These are phyloP conservation scores for Chaetoceros tenuissimus DNA, from an alignment of 108 stramenopile genomes.

Conservation along the genomic window DNA sequence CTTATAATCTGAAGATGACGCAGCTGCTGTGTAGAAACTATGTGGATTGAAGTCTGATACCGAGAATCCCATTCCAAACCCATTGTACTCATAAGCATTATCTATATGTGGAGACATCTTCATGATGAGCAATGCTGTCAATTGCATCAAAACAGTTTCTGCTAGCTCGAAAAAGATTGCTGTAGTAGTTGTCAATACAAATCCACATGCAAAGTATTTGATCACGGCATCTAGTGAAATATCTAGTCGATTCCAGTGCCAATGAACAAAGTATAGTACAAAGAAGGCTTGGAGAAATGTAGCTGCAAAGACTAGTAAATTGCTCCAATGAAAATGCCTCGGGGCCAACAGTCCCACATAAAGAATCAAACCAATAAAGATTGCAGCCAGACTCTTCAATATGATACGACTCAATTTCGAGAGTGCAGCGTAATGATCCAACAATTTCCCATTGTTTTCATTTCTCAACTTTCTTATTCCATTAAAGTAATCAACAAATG, in stretches of 20 bases:
- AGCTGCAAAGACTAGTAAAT: slow-evolving; percentile 32
- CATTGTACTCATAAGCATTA: slow-evolving; percentile 36
- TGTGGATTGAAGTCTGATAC: background rate
- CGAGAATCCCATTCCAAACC: slow-evolving; percentile 19
- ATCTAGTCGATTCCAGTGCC: slow-evolving; percentile 52
- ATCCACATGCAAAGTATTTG: slow-evolving; percentile 72
- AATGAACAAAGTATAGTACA: slow-evolving; percentile 45
- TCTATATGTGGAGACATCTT: slow-evolving; percentile 32
- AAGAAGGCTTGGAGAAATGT: slow-evolving; percentile 49
- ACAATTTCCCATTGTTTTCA: slow-evolving; percentile 3
- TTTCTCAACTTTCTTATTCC: slow-evolving; percentile 16
- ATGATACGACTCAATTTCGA: slow-evolving; percentile 22
- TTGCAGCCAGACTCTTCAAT: slow-evolving; percentile 16
- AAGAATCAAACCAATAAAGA: slow-evolving; percentile 19
- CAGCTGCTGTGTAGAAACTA: background rate
- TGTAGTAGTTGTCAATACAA: slow-evolving; percentile 55
- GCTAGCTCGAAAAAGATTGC: slow-evolving; percentile 58
- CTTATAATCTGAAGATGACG: slow-evolving; percentile 19
- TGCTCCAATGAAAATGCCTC: slow-evolving; percentile 12
- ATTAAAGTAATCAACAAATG: slow-evolving; percentile 50
- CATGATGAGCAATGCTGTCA: slow-evolving; percentile 20
- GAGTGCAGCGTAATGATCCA: slow-evolving; percentile 23
- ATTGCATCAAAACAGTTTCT: slow-evolving; percentile 27
- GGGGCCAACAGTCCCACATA: slow-evolving; percentile 16
- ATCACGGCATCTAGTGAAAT: slow-evolving; percentile 70